A percentile compares a stretch with the other conserved stretches of the same genome.
These are phyloP conservation scores for Suillus brevipes DNA, from an alignment of 768 basidiomycete genomes.

Conservation along the genomic window DNA sequence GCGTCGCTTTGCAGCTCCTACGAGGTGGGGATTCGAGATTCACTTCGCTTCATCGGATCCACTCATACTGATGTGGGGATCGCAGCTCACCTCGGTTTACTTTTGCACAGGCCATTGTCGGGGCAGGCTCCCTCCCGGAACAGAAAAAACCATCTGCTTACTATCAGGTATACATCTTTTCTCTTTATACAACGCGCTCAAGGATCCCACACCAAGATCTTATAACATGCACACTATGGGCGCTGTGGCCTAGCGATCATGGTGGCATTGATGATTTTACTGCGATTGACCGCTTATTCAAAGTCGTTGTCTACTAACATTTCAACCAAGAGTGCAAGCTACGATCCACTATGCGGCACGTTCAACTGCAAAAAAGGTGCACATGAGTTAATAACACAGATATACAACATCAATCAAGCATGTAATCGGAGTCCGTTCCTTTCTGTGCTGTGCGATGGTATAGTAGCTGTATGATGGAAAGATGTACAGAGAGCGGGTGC, in stretches of 20 bases:
- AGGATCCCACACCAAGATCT: neutral
- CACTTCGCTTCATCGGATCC: neutral
- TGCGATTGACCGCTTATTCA: neutral
- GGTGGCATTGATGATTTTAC: neutral
- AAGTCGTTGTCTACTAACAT: neutral
- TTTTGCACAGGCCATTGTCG: neutral
- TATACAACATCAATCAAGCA: conserved; percentile 7
- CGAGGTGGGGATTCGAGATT: neutral
- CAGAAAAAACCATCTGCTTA: neutral
- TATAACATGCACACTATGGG: neutral
- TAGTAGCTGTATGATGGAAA: conserved; percentile 7
- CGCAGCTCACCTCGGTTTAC: neutral
- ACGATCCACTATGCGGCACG: neutral
- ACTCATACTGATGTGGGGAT: neutral
- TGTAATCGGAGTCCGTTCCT: conserved; percentile 4
- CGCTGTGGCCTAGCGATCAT: neutral
- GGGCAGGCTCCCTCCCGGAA: neutral
- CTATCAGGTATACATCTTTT: neutral
- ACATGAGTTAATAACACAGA: neutral
- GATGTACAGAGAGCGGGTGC: conserved; percentile 4
- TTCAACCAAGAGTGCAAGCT: neutral
- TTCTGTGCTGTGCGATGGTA: conserved; percentile 8
- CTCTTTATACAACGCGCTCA: neutral
- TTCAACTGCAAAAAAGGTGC: neutral
- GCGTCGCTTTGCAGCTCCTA: neutral